Evolutionary conservation across 257 asterid genomes (phyloP).

Genomic region (Cinchona pubescens): DNA sequence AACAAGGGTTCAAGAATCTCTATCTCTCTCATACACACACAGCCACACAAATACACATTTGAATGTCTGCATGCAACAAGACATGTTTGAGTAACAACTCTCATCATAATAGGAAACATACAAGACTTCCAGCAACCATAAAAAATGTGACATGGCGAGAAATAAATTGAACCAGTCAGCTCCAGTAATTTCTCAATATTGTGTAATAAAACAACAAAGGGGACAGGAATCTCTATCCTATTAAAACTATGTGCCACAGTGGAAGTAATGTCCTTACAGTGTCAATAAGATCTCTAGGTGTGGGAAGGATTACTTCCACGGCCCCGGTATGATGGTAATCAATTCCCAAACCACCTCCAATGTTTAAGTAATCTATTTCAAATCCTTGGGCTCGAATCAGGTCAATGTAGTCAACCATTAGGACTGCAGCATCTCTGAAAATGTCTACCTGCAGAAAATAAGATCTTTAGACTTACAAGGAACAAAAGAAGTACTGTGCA

Average conservation of each 20-base stretch:
- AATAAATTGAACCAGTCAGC: background rate
- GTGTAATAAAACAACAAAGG: background rate
- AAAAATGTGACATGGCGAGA: too few species aligned
- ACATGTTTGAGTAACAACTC: too few species aligned
- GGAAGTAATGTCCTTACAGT: slow-evolving; percentile 50
- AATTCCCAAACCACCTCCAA: slow-evolving; percentile 97
- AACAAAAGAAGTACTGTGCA: background rate
- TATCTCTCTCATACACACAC: too few species aligned
- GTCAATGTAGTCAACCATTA: slow-evolving; percentile 89
- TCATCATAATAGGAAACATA: background rate
- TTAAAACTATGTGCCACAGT: background rate
- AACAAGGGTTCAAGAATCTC: too few species aligned
- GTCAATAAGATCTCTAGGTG: slow-evolving; percentile 82
- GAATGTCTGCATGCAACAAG: too few species aligned
- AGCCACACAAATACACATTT: too few species aligned
- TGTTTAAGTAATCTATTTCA: slow-evolving; percentile 76
- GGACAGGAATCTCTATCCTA: background rate
- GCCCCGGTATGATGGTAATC: slow-evolving; percentile 94
- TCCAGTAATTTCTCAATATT: too few species aligned
- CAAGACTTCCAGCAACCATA: background rate
- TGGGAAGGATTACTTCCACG: slow-evolving; percentile 77
- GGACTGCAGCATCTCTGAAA: slow-evolving; percentile 90
- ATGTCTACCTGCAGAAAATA: slow-evolving; percentile 76
- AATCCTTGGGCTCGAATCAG: slow-evolving; percentile 92
- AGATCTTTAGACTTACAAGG: background rate